phyloP scores from a whole-genome alignment of 495 filamentous ascomycete species.

The Daldinia decipiens region DNA sequence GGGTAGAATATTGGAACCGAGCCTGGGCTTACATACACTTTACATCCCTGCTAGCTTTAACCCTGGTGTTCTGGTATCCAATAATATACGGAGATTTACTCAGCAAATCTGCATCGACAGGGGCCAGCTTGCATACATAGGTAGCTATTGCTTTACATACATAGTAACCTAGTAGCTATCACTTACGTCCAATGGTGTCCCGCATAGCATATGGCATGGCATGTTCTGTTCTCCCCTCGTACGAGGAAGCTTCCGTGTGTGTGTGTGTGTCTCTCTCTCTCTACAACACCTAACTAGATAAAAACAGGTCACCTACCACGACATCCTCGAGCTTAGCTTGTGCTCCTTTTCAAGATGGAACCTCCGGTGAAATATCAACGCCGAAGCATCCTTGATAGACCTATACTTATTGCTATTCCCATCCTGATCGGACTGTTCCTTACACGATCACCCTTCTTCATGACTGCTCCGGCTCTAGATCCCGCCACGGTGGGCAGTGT shows the following conservation, averaged over 20 bases:
- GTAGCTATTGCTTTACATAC: not conserved
- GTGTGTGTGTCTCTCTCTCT: no score
- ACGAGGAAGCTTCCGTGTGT: slow-evolving; percentile 22
- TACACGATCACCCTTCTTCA: slow-evolving; percentile 55
- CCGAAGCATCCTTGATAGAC: slow-evolving; percentile 43
- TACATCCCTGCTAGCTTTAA: slow-evolving; percentile 25
- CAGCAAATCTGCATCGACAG: slow-evolving; percentile 33
- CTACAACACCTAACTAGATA: slow-evolving; percentile 4
- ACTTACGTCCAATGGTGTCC: slow-evolving; percentile 27
- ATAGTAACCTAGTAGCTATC: not conserved
- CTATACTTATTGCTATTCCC: slow-evolving; percentile 49
- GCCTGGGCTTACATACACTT: not conserved
- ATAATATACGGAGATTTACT: slow-evolving; percentile 37
- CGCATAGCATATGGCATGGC: slow-evolving; percentile 27
- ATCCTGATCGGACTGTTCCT: slow-evolving; percentile 53
- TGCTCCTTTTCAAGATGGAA: slow-evolving; percentile 27
- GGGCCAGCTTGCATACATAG: slow-evolving; percentile 13
- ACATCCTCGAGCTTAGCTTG: not conserved
- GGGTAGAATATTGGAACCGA: no score
- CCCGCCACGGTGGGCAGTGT: slow-evolving; percentile 41
- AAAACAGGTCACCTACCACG: slow-evolving; percentile 6
- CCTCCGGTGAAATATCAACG: slow-evolving; percentile 18
- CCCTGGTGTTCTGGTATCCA: slow-evolving; percentile 27
- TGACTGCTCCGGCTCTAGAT: slow-evolving; percentile 48
- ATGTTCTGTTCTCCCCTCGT: slow-evolving; percentile 38